Evolutionary conservation across 2,329 filamentous ascomycete genomes (phyloP).

Genomic region (Paecilomyces dactylethromorphus): DNA sequence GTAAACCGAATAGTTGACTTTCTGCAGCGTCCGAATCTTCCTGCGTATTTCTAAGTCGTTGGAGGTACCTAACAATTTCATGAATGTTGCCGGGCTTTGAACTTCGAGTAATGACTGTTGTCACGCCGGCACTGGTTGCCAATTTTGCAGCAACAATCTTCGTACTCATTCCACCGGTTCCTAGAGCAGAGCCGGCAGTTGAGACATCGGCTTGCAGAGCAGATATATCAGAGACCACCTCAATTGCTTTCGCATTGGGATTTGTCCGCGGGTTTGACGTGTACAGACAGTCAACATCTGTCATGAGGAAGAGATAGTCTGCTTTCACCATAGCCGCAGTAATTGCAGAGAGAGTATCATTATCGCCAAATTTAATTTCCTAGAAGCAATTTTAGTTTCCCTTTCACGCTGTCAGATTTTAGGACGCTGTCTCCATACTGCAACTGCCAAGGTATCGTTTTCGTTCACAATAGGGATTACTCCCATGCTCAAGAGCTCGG

Average conservation of each 20-base stretch:
- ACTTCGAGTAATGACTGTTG: constrained; percentile 88
- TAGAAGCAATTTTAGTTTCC: constrained; percentile 9
- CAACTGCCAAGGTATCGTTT: constrained; percentile 93
- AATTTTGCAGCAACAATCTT: constrained; percentile 92
- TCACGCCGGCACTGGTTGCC: constrained; percentile 89
- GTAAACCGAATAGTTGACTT: not conserved
- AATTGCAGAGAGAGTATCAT: constrained; percentile 93
- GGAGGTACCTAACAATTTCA: constrained; percentile 76
- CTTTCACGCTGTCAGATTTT: not conserved
- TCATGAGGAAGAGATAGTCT: constrained; percentile 96
- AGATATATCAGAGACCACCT: constrained; percentile 84
- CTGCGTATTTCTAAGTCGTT: constrained; percentile 47
- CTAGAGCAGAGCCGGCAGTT: constrained; percentile 77
- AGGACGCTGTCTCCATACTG: constrained; percentile 36
- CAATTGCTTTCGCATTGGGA: constrained; percentile 80
- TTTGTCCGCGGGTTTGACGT: constrained; percentile 87
- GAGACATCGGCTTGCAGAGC: constrained; percentile 83
- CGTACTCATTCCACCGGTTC: constrained; percentile 94
- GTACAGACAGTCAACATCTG: constrained; percentile 95
- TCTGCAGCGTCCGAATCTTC: not conserved
- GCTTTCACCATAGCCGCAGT: constrained; percentile 96
- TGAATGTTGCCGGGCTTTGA: constrained; percentile 90
- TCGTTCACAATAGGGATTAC: constrained; percentile 98
- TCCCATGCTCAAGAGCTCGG: constrained; percentile 83
- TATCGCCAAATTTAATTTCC: constrained; percentile 99